phyloP scores from a whole-genome alignment of 192 early-diverging fungal species.

The Borealophlyctis nickersoniae region DNA sequence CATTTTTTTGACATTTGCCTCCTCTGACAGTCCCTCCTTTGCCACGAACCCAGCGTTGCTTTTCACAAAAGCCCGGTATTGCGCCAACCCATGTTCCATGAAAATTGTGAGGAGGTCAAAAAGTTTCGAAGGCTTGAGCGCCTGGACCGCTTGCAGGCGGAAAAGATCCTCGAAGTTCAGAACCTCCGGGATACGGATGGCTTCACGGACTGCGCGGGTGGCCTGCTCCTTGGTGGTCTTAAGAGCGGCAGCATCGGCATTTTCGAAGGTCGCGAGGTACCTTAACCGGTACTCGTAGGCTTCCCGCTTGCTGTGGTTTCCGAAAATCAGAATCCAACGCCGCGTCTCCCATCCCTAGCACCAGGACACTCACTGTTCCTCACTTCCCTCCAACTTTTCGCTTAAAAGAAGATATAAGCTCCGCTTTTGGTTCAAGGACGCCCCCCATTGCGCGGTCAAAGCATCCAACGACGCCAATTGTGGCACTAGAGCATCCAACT shows the following conservation, averaged over 20 bases:
- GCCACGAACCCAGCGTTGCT: constrained; percentile 52
- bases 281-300: constrained; percentile 65
- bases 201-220: constrained; percentile 61
- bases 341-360: not conserved
- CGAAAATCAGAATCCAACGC: not conserved
- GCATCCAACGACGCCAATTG: constrained; percentile 59
- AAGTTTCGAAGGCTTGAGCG: constrained; percentile 51
- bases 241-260: constrained; percentile 33
- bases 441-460: constrained; percentile 70
- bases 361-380: constrained; percentile 50
- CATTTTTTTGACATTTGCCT: constrained; percentile 74
- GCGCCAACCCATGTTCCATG: constrained; percentile 61
- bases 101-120: constrained; percentile 72
- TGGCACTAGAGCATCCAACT: constrained; percentile 64
- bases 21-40: constrained; percentile 47
- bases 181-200: constrained; percentile 63
- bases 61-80: constrained; percentile 58
- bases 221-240: constrained; percentile 54
- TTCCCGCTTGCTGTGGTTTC: constrained; percentile 2
- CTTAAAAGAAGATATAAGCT: constrained; percentile 62
- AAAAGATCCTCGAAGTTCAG: constrained; percentile 78
- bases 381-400: constrained; percentile 56
- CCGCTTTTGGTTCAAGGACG: constrained; percentile 53
- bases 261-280: constrained; percentile 57
- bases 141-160: constrained; percentile 60